Evolutionary conservation across 1,284 basidiomycete genomes (phyloP).

Genomic region (Fereydounia khargensis): DNA sequence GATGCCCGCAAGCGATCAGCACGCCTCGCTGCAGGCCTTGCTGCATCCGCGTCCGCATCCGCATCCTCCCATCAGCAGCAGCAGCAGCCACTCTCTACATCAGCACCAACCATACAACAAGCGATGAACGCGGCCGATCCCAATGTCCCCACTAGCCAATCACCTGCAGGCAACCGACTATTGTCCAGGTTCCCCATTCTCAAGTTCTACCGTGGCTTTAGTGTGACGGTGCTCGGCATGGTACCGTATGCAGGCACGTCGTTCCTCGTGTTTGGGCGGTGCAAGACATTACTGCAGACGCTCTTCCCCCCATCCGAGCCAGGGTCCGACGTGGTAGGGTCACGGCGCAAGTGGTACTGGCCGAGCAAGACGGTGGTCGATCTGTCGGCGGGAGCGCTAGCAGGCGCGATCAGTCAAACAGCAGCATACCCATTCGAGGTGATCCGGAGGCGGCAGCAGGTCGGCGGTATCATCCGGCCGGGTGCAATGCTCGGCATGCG

Average conservation of each 20-base stretch:
- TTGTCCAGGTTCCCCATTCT: slow-evolving; percentile 59
- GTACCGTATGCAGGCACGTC: slow-evolving; percentile 95
- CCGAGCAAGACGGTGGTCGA: slow-evolving; percentile 60
- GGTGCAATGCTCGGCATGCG: slow-evolving; percentile 46
- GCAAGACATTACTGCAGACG: slow-evolving; percentile 45
- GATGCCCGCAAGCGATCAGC: slow-evolving; percentile 50
- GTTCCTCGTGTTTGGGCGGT: slow-evolving; percentile 66
- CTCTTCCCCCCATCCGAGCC: slow-evolving; percentile 35
- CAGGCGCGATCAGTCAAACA: slow-evolving; percentile 84
- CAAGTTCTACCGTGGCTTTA: slow-evolving; percentile 93
- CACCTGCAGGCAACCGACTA: slow-evolving; percentile 18
- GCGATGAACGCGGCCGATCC: slow-evolving; percentile 19
- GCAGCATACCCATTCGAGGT: slow-evolving; percentile 96
- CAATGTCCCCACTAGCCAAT: slow-evolving; percentile 13
- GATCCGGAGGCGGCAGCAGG: slow-evolving; percentile 88
- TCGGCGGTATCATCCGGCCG: slow-evolving; percentile 65
- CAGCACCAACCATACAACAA: slow-evolving; percentile 8
- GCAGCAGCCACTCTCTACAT: slow-evolving; percentile 1
- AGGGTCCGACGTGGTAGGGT: slow-evolving; percentile 1
- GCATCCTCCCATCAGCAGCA: slow-evolving; percentile 14
- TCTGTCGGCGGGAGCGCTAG: slow-evolving; percentile 81
- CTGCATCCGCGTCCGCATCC: slow-evolving; percentile 13
- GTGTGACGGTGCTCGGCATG: slow-evolving; percentile 63
- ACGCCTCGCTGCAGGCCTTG: slow-evolving; percentile 61
- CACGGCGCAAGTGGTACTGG: slow-evolving; percentile 33